Evolutionary conservation across 2,329 filamentous ascomycete genomes (phyloP).

Genomic region (Pyrenochaeta sp.): DNA sequence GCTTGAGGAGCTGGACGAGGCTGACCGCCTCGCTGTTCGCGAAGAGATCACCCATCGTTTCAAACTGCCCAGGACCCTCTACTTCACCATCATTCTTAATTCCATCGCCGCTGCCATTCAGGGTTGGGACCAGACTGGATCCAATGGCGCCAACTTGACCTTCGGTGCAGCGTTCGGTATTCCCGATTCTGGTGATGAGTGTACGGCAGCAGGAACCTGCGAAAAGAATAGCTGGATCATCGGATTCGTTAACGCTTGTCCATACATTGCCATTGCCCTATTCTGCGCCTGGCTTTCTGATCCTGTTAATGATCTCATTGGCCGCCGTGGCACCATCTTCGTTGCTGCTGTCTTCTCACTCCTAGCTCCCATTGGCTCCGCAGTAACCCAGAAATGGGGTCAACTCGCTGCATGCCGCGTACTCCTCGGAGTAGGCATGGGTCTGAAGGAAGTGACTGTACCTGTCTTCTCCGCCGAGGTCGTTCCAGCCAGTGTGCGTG

Average conservation of each 20-base stretch:
- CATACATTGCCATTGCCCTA: slow-evolving; percentile 42
- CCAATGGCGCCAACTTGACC: slow-evolving; percentile 64
- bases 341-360: slow-evolving; percentile 46
- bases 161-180: slow-evolving; percentile 58
- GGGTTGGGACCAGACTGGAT: slow-evolving; percentile 70
- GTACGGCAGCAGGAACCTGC: slow-evolving; percentile 34
- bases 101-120: slow-evolving; percentile 74
- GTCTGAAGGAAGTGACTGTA: slow-evolving; percentile 55
- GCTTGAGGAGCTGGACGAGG: slow-evolving; percentile 68
- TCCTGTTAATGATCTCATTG: slow-evolving; percentile 41
- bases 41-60: slow-evolving; percentile 72
- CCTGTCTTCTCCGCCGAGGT: slow-evolving; percentile 59
- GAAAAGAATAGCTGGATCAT: slow-evolving; percentile 45
- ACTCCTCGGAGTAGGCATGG: slow-evolving; percentile 54
- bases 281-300: slow-evolving; percentile 39
- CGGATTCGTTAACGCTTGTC: slow-evolving; percentile 43
- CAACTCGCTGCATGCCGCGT: slow-evolving; percentile 51
- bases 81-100: slow-evolving; percentile 72
- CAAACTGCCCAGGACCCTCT: slow-evolving; percentile 64
- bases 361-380: slow-evolving; percentile 47
- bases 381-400: slow-evolving; percentile 48
- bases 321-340: slow-evolving; percentile 46
- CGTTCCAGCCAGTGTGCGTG: slow-evolving; percentile 58
- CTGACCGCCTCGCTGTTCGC: slow-evolving; percentile 66
- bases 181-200: slow-evolving; percentile 32